Conservation (phyloP, 208 protist species). For the Leishmania major region DNA sequence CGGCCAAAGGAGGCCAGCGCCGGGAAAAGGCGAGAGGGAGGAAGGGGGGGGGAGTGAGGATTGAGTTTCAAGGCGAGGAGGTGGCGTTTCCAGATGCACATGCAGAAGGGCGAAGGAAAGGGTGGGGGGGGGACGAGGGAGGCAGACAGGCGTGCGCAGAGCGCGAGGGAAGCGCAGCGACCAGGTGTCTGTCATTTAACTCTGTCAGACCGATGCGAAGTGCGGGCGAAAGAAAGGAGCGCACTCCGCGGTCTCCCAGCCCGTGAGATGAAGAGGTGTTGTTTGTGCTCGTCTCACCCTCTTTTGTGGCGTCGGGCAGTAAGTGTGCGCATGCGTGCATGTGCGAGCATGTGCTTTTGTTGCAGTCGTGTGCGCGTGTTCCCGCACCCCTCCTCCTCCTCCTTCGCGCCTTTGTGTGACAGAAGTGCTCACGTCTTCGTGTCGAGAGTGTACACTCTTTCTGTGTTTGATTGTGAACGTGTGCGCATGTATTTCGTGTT, state of each 20-base stretch:
- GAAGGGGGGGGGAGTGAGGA: not conserved
- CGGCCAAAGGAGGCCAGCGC: not conserved
- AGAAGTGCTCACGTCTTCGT: not conserved
- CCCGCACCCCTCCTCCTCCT: not conserved
- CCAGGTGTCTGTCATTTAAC: not conserved
- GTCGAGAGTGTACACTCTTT: not conserved
- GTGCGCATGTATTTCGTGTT: not conserved
- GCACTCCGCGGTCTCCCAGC: not conserved
- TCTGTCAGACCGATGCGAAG: not conserved
- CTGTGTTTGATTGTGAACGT: constrained; percentile 5
- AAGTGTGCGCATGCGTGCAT: constrained; percentile 8
- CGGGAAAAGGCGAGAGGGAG: not conserved
- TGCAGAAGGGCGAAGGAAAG: not conserved
- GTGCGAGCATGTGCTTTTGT: not conserved
- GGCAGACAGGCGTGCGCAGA: not conserved
- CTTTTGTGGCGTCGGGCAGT: not conserved
- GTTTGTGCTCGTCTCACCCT: not conserved
- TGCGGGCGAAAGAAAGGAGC: not conserved
- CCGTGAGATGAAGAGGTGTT: not conserved
- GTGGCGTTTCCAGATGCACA: not conserved
- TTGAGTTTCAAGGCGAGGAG: not conserved
- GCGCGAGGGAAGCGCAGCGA: not conserved
- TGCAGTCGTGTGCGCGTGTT: not conserved
- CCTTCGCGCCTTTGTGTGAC: not conserved
- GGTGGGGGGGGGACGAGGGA: not conserved